Conservation (phyloP, 306 rosid genomes). For the Gastrolobium bilobum region DNA sequence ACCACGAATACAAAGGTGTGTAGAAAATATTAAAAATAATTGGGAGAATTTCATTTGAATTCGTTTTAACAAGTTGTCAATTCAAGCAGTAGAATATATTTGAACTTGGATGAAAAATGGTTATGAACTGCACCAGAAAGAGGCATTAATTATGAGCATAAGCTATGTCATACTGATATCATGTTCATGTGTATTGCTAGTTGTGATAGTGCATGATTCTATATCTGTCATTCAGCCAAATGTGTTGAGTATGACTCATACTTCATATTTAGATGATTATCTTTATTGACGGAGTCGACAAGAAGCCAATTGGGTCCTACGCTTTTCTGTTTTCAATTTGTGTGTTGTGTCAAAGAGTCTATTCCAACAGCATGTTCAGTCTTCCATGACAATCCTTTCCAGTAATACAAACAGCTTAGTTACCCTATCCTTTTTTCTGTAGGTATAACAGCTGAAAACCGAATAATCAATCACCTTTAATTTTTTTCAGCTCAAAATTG, state of each 20-base stretch:
- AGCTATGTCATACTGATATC: not conserved
- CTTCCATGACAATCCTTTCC: not conserved
- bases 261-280: too few species aligned
- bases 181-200: conserved; percentile 4
- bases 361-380: too few species aligned
- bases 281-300: too few species aligned
- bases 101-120: not conserved
- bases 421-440: not conserved
- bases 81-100: not conserved
- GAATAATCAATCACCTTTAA: conserved; percentile 39
- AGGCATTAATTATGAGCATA: not conserved
- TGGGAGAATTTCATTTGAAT: not conserved
- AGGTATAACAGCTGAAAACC: conserved; percentile 19
- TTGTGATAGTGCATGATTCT: conserved; percentile 2
- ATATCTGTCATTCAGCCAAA: not conserved
- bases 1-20: too few species aligned
- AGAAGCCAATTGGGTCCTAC: too few species aligned
- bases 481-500: conserved; percentile 29
- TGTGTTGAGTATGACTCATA: not conserved
- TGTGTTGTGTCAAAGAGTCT: too few species aligned
- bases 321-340: too few species aligned
- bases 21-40: too few species aligned
- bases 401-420: conserved; percentile 11
- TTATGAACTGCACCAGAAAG: not conserved
- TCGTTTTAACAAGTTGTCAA: not conserved